Evolutionary conservation across 768 basidiomycete species (phyloP), one percentile per base, ranked within the genome.

Genomic region (Boletus huronensis): DNA sequence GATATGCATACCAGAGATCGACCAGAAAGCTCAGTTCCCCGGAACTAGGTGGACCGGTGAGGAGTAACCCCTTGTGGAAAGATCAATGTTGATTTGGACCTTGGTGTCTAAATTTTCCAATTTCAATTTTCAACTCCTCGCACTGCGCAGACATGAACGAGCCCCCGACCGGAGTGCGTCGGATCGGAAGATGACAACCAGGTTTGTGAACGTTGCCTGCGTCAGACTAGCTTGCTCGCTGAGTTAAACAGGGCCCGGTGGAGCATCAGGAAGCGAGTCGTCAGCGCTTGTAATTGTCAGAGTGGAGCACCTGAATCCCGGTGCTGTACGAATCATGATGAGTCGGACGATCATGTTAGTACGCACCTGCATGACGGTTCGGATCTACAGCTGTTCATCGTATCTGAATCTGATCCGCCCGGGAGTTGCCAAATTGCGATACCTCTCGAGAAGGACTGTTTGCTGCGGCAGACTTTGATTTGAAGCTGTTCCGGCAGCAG

Each of bases 321-420:
- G n/a, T n/a, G n/a, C n/a, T n/a, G n/a, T n/a, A n/a, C n/a, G n/a
- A n/a, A n/a, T n/a, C n/a, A n/a, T n/a, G n/a, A n/a, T n/a, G n/a
- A n/a, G n/a, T n/a, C n/a, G n/a, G 10, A 36, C 26, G 7, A 7
- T 21, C n/a, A 40, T 14, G 5, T 10, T 32, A 7, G 4, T 43
- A 19, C 31, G 29, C 21, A 43, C 26, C 73, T 79, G 74, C 70
- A 80, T 79, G 17, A 82, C 68, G 11, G 74, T 76, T 21, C 81
- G 63, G 34, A 83, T 71, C 59, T 84, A n/a, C n/a, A n/a, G 82
- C 47, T 81, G 79, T 41, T 77, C 76, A 55, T 84, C 79, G 64
- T 76, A 75, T 56, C 73, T 58, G 42, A 83, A 75, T 56, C 73
- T 58, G 42, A 83, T 71, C 49, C 72, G 63, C 1, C 82, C 81